Conservation (phyloP, 306 rosid genomes). For the Cercis canadensis region DNA sequence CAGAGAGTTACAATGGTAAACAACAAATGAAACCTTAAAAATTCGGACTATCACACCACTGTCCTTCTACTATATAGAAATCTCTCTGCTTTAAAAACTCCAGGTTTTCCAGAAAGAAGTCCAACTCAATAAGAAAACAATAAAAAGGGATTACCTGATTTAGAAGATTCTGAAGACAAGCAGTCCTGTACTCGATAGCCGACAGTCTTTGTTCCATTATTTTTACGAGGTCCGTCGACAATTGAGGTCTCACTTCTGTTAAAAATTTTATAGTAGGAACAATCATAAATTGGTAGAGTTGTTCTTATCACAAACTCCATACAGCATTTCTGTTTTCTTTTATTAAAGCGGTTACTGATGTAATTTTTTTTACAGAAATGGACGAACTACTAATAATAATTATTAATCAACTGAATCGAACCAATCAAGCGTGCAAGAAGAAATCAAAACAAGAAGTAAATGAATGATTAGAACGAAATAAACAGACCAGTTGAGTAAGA, state of each 20-base stretch:
- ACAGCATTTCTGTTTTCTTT: neutral
- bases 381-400: no score
- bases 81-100: neutral
- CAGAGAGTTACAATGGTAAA: no score
- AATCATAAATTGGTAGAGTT: neutral
- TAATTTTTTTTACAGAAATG: no score
- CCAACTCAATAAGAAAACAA: neutral
- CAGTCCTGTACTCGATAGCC: slow-evolving; percentile 65
- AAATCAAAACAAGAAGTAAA: neutral
- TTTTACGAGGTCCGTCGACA: slow-evolving; percentile 62
- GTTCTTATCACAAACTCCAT: neutral
- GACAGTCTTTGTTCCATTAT: slow-evolving; percentile 80
- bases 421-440: neutral
- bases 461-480: neutral
- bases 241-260: slow-evolving; percentile 59
- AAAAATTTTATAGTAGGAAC: neutral
- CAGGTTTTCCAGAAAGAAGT: neutral
- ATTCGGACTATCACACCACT: no score
- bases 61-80: neutral
- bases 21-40: no score
- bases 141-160: slow-evolving; percentile 58
- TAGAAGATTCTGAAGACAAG: slow-evolving; percentile 58
- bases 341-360: neutral
- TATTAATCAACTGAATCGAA: no score
- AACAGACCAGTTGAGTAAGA: slow-evolving; percentile 54